A percentile compares a stretch with the other conserved stretches of the same genome.
Conservation (phyloP, 1,284 basidiomycete species). For the Apiotrichum porosum region DNA sequence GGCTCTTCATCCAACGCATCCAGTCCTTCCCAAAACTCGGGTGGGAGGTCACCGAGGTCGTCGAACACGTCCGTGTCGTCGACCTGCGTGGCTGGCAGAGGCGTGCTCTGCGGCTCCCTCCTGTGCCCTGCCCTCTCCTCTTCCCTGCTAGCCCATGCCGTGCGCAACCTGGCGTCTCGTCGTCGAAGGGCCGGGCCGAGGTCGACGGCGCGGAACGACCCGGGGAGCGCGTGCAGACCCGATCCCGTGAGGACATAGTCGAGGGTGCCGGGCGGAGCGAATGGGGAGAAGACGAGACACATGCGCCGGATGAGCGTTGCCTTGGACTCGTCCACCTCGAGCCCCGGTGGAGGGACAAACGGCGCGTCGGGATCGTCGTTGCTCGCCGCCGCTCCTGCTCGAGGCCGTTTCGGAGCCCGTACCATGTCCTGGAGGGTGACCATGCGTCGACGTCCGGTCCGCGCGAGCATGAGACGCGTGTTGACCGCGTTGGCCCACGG, state of each 20-base stretch:
- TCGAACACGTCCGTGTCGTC: constrained; percentile 9
- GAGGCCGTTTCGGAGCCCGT: neutral
- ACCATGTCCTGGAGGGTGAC: constrained; percentile 46
- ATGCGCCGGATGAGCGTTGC: constrained; percentile 48
- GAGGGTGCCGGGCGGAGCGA: constrained; percentile 56
- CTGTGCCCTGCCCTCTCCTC: neutral
- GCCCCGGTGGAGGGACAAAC: neutral
- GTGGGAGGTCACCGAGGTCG: constrained; percentile 27
- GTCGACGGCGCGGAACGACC: constrained; percentile 20
- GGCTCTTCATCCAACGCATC: constrained; percentile 1
- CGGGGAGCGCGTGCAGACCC: constrained; percentile 53
- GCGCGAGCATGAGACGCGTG: constrained; percentile 69
- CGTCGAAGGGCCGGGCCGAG: constrained; percentile 15
- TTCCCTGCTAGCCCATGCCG: too few relatives aligned
- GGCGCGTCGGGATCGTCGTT: neutral
- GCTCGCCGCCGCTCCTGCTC: too few relatives aligned
- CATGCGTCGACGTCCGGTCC: constrained; percentile 65
- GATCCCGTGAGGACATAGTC: constrained; percentile 66
- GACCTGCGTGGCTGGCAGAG: neutral
- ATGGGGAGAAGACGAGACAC: constrained; percentile 68
- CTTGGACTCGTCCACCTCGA: constrained; percentile 21
- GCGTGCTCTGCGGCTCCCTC: neutral
- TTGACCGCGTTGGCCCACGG: constrained; percentile 89
- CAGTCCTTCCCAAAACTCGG: constrained; percentile 32
- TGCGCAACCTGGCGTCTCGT: constrained; percentile 6